Percentiles rank a stretch among this genome's conserved stretches.
Conservation (phyloP, 2,329 filamentous ascomycete genomes). For the Colletotrichum lini region DNA sequence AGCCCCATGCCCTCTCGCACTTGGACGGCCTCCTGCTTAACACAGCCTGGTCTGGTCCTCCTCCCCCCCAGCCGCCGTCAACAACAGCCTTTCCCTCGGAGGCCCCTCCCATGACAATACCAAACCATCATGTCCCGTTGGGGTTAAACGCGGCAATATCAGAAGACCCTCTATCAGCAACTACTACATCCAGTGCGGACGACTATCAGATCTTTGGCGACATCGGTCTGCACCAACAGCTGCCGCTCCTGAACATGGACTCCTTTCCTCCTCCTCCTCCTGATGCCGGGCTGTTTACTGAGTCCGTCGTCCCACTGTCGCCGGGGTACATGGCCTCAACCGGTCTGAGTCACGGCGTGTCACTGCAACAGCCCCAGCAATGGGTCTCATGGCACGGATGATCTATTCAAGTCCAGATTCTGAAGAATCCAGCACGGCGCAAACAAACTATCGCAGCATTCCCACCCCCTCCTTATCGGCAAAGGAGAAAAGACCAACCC, state of each 20-base stretch:
- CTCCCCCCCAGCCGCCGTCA: neutral
- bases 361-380: conserved; percentile 17
- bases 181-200: neutral
- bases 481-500: too few species aligned
- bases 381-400: conserved; percentile 33
- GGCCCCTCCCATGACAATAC: neutral
- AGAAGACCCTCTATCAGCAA: neutral
- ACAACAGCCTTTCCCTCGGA: neutral
- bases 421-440: neutral
- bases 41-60: conserved; percentile 13
- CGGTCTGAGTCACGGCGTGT: neutral
- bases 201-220: conserved; percentile 6
- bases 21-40: conserved; percentile 20
- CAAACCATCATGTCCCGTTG: neutral
- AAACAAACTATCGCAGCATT: too few species aligned
- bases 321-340: conserved; percentile 1
- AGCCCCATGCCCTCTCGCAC: conserved; percentile 9
- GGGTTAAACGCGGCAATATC: too few species aligned
- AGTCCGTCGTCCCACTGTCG: neutral
- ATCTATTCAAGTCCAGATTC: conserved; percentile 11
- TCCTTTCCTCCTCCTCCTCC: neutral
- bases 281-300: neutral
- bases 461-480: too few species aligned
- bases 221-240: neutral
- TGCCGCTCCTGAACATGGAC: conserved; percentile 11